Evolutionary conservation across 2,329 filamentous ascomycete species (phyloP).

Genomic region (Microcyclospora tardicrescens): DNA sequence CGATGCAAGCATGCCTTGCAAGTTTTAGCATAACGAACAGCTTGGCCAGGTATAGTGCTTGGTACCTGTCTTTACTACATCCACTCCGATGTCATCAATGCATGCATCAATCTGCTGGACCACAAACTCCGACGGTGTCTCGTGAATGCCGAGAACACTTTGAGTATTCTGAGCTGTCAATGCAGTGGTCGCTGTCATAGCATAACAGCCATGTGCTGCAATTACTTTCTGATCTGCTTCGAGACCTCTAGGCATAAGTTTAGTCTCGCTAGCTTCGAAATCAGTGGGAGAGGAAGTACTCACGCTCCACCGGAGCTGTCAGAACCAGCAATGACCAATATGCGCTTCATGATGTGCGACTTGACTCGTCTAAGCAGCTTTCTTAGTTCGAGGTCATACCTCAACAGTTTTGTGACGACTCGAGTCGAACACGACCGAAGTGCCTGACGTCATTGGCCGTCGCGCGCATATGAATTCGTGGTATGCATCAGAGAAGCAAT

Average conservation of each 20-base stretch:
- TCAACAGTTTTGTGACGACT: no score
- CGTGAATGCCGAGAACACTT: slow-evolving; percentile 69
- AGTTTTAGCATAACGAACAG: slow-evolving; percentile 1
- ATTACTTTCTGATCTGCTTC: slow-evolving; percentile 95
- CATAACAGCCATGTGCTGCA: slow-evolving; percentile 79
- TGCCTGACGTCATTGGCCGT: no score
- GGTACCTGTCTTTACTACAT: slow-evolving; percentile 82
- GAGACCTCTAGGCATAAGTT: slow-evolving; percentile 53
- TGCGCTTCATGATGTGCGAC: slow-evolving; percentile 31
- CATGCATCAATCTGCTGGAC: slow-evolving; percentile 75
- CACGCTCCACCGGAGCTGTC: slow-evolving; percentile 86
- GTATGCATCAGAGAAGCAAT: not conserved
- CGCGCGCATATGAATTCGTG: no score
- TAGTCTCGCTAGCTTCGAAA: not conserved
- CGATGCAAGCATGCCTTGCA: slow-evolving; percentile 70
- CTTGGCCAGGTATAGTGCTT: not conserved
- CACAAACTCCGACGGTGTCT: slow-evolving; percentile 66
- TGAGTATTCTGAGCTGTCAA: slow-evolving; percentile 92
- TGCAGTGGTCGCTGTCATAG: slow-evolving; percentile 89
- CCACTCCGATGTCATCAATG: slow-evolving; percentile 69
- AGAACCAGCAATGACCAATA: slow-evolving; percentile 76
- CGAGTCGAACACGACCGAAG: no score
- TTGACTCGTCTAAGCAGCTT: not conserved
- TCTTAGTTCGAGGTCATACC: no score
- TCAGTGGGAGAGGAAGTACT: slow-evolving; percentile 24